Base-by-base conservation (phyloP, 768 basidiomycete species). In the Rhizopogon vulgaris region DNA sequence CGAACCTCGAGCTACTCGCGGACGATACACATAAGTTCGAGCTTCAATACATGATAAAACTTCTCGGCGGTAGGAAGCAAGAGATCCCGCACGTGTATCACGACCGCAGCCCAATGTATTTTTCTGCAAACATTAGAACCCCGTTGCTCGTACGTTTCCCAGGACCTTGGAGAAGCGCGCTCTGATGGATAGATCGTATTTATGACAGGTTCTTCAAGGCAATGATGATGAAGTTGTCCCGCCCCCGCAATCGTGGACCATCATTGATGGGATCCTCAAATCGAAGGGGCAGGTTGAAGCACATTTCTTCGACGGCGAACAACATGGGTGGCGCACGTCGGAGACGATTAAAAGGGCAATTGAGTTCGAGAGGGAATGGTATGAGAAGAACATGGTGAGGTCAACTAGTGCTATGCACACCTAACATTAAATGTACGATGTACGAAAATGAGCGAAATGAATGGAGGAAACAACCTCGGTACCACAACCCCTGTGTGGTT, bases 21-120 rank as follows among this genome's bases (percentile, higher is more conserved):
- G 71, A 77, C 39, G 79, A 80, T 52, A 85, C 85, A 6, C 87
- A 91, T 69, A 92, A 87, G 63, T 86, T 85, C 48, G 82, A 85
- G 64, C 74, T 76, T 41, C 68, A 68, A 41, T 85, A 85, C 61
- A 62, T 81, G 58, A 71, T 75, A 52, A 80, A 79, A 59, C 71
- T 90, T 14, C 56, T 89, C n/a, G 87, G 90, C 1, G 84, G 83
- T 1, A 72, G 75, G 1, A 61, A 62, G 2, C 63, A 71, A 17
- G 72, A 82, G 52, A 62, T 81, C n/a, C 81, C 82, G 0, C 71
- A 83, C 25, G 71, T 83, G 22, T 85, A 82, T 60, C 66, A 70
- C 18, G 76, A 76, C 36, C 73, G 86, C 15, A 86, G 84, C 3
- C 85, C 89, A 0, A 63, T 89, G 18, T 69, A 75, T 49, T 76